Base-by-base conservation (phyloP, 805 yeast species). In the Metschnikowia shivogae region DNA sequence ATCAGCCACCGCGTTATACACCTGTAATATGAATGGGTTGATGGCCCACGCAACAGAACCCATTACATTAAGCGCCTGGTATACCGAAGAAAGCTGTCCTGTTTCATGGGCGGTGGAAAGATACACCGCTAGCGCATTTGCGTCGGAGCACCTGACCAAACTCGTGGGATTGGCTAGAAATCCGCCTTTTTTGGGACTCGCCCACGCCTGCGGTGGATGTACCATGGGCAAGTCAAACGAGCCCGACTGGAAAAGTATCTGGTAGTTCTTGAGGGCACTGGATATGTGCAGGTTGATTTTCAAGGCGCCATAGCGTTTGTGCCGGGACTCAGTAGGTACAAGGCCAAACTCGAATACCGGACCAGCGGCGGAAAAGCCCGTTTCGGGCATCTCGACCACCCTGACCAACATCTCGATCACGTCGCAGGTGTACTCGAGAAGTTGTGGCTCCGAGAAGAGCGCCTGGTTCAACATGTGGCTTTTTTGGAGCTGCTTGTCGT, bases 11-110 rank as follows among this genome's bases (percentile, higher is more conserved):
- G 50, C 14, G 28, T 59, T 53, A 32, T 66, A 57, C 0, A 64
- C 55, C 1, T 39, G 34, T 5, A 62, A 36, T n/a, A 66, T 56
- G 4, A 45, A 39, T 1, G 57, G 50, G 45, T 72, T 67, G 3
- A 72, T 55, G 1, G 68, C 63, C 76, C 76, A 72, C 0, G 68
- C 58, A 1, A 50, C 51, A 3, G 56, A 43, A 1, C 72, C 65
- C 17, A 70, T 43, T 6, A 52, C 48, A 44, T 65, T 55, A 14
- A 72, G 54, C 6, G 64, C 58, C 13, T 50, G 40, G 46, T 62
- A 70, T 0, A 63, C 49, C 6, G 65, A 60, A 5, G 56, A 47
- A 19, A 72, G 48, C 40, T 68, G 72, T 3, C 73, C 73, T 1
- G 64, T 54, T 4, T 44, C 34, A 40, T 61, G 58, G 4, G 70